phyloP scores from a whole-genome alignment of 164 flowering plant species.

The Sedum album region DNA sequence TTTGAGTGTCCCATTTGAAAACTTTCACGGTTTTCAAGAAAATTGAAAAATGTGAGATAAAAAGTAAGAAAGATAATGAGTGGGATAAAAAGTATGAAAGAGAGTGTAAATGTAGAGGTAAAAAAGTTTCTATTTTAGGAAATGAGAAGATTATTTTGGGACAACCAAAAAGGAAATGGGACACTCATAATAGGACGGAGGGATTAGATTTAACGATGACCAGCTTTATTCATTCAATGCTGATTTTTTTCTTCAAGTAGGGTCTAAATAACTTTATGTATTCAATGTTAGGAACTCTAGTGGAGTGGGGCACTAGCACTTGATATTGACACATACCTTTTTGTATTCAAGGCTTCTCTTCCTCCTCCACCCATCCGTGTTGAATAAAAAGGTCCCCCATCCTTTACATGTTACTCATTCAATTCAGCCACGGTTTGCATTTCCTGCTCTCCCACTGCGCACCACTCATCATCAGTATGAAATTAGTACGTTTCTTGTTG shows the following conservation, averaged over 20 bases:
- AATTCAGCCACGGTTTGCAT: background rate
- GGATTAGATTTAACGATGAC: background rate
- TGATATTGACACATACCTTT: background rate
- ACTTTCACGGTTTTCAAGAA: too few relatives aligned
- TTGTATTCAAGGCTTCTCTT: slow-evolving; percentile 2
- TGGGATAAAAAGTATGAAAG: too few relatives aligned
- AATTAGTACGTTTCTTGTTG: too few relatives aligned
- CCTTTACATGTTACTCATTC: background rate
- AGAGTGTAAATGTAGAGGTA: too few relatives aligned
- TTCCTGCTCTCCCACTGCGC: background rate
- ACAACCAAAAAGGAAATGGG: too few relatives aligned
- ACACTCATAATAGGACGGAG: too few relatives aligned
- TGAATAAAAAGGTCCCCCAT: background rate
- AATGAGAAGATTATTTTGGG: too few relatives aligned
- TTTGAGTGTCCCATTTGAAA: too few relatives aligned
- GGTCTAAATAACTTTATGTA: slow-evolving; percentile 1
- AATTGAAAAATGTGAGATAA: too few relatives aligned
- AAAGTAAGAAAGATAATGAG: too few relatives aligned
- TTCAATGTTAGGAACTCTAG: slow-evolving; percentile 3
- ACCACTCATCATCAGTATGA: too few relatives aligned
- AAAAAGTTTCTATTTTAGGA: too few relatives aligned
- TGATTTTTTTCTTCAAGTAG: background rate
- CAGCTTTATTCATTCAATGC: background rate
- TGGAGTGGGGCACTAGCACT: background rate
- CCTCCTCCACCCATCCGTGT: background rate